Percentiles rank a stretch among this genome's conserved stretches.
Evolutionary conservation across 148 eudicot genomes (phyloP).

Genomic region (Rhododendron mucronatum): DNA sequence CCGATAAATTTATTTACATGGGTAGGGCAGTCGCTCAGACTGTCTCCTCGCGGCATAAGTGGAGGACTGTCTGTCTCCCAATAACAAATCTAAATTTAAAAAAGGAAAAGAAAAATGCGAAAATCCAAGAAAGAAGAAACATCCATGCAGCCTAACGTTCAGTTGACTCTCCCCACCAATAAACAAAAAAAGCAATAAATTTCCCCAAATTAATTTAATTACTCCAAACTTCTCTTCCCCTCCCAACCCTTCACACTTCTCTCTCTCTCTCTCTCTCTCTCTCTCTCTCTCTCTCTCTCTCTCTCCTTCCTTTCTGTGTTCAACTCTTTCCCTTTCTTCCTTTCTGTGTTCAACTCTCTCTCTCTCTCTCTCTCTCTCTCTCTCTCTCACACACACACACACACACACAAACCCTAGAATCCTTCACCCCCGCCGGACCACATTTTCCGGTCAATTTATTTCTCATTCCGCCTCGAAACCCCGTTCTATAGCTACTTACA

Average conservation of each 20-base stretch:
- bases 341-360: not conserved
- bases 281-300: not conserved
- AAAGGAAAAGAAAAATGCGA: not conserved
- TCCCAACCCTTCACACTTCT: not conserved
- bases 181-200: not conserved
- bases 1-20: not conserved
- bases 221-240: not conserved
- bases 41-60: not conserved
- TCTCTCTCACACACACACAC: not conserved
- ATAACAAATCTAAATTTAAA: not conserved
- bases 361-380: not conserved
- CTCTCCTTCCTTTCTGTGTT: not conserved
- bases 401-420: constrained; percentile 7
- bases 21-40: no score
- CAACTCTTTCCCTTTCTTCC: not conserved
- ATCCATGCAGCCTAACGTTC: constrained; percentile 24
- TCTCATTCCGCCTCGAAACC: constrained; percentile 14
- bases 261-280: not conserved
- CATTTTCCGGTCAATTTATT: constrained; percentile 7
- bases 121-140: constrained; percentile 7
- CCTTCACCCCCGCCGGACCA: not conserved
- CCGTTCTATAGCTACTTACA: not conserved
- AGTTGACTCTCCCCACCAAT: constrained; percentile 7
- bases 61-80: not conserved
- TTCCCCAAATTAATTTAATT: not conserved